Evolutionary conservation across 1,139 yeast species (phyloP).

Genomic region (Suhomyces anneliseae): DNA sequence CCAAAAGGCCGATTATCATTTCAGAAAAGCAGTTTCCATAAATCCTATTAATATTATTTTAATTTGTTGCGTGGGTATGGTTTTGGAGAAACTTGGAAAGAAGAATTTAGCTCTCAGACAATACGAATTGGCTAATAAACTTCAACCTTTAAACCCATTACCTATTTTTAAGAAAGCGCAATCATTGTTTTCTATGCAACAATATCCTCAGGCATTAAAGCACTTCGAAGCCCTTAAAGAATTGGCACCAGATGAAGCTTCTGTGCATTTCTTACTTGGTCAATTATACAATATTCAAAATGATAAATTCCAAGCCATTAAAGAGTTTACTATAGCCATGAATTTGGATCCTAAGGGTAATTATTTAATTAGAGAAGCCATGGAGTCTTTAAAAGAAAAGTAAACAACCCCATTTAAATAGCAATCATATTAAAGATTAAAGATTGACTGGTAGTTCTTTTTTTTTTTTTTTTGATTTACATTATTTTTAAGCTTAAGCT

Average conservation of each 20-base stretch:
- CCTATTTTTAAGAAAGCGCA: slow-evolving; percentile 92
- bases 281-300: slow-evolving; percentile 79
- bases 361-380: slow-evolving; percentile 80
- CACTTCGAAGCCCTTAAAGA: slow-evolving; percentile 71
- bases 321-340: slow-evolving; percentile 85
- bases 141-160: slow-evolving; percentile 84
- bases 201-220: slow-evolving; percentile 67
- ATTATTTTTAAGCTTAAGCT: too few relatives aligned
- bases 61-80: slow-evolving; percentile 94
- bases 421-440: not conserved
- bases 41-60: slow-evolving; percentile 90
- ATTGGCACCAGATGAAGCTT: slow-evolving; percentile 91
- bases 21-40: slow-evolving; percentile 81
- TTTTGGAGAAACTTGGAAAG: slow-evolving; percentile 73
- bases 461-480: too few relatives aligned
- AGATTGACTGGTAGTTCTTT: too few relatives aligned
- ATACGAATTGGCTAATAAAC: slow-evolving; percentile 77
- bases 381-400: slow-evolving; percentile 51
- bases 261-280: slow-evolving; percentile 87
- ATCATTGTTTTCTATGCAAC: slow-evolving; percentile 67
- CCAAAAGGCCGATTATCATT: slow-evolving; percentile 81
- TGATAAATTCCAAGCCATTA: slow-evolving; percentile 74
- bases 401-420: not conserved
- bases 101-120: slow-evolving; percentile 74
- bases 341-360: slow-evolving; percentile 94